Evolutionary conservation across 345 rosid species (phyloP).

Genomic region (Abelmoschus esculentus): DNA sequence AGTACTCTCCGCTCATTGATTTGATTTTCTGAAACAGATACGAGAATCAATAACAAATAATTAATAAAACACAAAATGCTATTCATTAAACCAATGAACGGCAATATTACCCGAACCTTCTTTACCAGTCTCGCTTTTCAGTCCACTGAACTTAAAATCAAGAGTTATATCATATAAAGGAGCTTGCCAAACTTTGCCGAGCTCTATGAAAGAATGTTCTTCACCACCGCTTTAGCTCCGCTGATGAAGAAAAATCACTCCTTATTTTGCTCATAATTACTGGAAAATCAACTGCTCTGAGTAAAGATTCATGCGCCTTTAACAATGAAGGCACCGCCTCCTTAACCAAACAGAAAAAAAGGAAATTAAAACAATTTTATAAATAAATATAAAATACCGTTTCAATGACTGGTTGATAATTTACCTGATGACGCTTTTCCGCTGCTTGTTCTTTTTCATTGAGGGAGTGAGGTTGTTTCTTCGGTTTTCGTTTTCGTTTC

Average conservation of each 20-base stretch:
- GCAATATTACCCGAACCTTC: not conserved
- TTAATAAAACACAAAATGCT: not conserved
- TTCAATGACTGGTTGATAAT: not conserved
- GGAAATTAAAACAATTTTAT: not conserved
- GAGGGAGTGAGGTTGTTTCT: constrained; percentile 21
- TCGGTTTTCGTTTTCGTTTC: constrained; percentile 52
- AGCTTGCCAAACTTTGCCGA: constrained; percentile 54
- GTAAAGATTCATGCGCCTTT: constrained; percentile 44
- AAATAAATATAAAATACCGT: not conserved
- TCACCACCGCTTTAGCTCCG: constrained; percentile 13
- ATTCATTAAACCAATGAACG: not conserved
- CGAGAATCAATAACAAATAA: not conserved
- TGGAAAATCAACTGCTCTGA: constrained; percentile 38
- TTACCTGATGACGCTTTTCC: constrained; percentile 62
- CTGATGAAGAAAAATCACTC: constrained; percentile 18
- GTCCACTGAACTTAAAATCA: not conserved
- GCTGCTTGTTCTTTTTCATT: constrained; percentile 63
- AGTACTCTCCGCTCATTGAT: constrained; percentile 31
- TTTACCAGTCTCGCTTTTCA: not conserved
- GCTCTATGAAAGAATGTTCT: constrained; percentile 49
- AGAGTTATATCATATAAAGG: constrained; percentile 8
- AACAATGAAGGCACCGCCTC: constrained; percentile 40
- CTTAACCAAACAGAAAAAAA: constrained; percentile 19
- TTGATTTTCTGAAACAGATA: constrained; percentile 12
- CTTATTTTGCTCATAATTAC: constrained; percentile 33